Conservation (phyloP, 2,329 filamentous ascomycete genomes). For the Leptographium procerum region DNA sequence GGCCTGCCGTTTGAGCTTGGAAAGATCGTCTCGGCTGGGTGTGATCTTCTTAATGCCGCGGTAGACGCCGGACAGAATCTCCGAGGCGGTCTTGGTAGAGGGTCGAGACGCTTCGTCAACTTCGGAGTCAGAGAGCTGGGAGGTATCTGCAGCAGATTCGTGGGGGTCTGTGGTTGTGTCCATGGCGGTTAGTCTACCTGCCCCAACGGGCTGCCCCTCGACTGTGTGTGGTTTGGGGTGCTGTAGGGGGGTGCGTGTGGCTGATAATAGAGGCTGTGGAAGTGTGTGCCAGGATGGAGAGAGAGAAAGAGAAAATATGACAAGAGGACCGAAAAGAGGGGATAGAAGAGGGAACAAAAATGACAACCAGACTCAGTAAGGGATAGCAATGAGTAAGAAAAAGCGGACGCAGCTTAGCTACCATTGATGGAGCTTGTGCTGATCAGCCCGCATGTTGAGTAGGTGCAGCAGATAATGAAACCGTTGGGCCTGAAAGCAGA, state of each 20-base stretch:
- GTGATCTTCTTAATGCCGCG: slow-evolving; percentile 39
- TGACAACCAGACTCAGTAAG: background rate
- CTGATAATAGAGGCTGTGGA: background rate
- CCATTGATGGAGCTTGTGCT: background rate
- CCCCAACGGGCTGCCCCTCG: background rate
- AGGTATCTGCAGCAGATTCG: slow-evolving; percentile 19
- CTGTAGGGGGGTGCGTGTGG: background rate
- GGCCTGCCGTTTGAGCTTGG: slow-evolving; percentile 31
- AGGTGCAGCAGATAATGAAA: background rate
- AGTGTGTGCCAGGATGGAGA: background rate
- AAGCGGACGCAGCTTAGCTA: background rate
- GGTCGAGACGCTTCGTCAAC: slow-evolving; percentile 25
- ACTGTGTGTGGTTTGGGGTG: background rate
- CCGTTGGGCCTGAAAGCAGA: background rate
- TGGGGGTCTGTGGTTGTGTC: slow-evolving; percentile 18
- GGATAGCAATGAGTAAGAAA: background rate
- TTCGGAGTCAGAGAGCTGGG: slow-evolving; percentile 33
- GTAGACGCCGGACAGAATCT: slow-evolving; percentile 40
- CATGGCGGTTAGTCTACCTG: slow-evolving; percentile 22
- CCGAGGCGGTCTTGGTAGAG: slow-evolving; percentile 28
- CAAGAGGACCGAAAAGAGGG: background rate
- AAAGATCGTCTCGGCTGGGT: slow-evolving; percentile 29
- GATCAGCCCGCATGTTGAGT: background rate
- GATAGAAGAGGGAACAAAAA: background rate
- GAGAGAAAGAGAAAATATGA: too few relatives aligned